Percentiles rank a stretch among this genome's conserved stretches.
Evolutionary conservation across 1,139 yeast genomes (phyloP).

Genomic region (Saccharomyces hybrid): DNA sequence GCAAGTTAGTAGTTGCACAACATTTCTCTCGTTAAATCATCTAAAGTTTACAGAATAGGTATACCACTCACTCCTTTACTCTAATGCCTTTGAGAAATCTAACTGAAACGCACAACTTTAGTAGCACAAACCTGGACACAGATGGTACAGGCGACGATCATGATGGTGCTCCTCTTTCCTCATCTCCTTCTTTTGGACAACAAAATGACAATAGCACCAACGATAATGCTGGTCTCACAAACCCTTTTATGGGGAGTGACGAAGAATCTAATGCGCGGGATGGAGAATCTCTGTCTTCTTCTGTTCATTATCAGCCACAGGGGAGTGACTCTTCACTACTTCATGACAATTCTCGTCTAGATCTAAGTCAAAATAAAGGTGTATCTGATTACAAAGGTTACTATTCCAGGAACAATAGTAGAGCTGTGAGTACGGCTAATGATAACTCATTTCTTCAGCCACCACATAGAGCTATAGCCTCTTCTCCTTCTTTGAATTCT

Average conservation of each 20-base stretch:
- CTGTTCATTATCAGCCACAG: slow-evolving; percentile 4
- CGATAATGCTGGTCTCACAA: slow-evolving; percentile 1
- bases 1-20: neutral
- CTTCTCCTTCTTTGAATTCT: slow-evolving; percentile 13
- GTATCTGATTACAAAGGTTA: slow-evolving; percentile 28
- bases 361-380: slow-evolving; percentile 2
- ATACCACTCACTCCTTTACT: neutral
- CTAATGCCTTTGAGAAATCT: neutral
- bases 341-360: neutral
- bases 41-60: neutral
- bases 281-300: slow-evolving; percentile 7
- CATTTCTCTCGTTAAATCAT: neutral
- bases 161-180: neutral
- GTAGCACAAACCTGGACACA: slow-evolving; percentile 1
- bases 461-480: slow-evolving; percentile 6
- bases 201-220: neutral
- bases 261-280: slow-evolving; percentile 15
- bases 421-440: neutral
- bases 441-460: slow-evolving; percentile 5
- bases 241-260: slow-evolving; percentile 22
- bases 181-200: neutral
- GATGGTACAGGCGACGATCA: neutral
- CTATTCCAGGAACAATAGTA: slow-evolving; percentile 18
- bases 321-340: neutral
- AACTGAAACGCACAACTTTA: neutral